Conservation (phyloP, 1,284 basidiomycete species). For the Laetiporus sulphureus region DNA sequence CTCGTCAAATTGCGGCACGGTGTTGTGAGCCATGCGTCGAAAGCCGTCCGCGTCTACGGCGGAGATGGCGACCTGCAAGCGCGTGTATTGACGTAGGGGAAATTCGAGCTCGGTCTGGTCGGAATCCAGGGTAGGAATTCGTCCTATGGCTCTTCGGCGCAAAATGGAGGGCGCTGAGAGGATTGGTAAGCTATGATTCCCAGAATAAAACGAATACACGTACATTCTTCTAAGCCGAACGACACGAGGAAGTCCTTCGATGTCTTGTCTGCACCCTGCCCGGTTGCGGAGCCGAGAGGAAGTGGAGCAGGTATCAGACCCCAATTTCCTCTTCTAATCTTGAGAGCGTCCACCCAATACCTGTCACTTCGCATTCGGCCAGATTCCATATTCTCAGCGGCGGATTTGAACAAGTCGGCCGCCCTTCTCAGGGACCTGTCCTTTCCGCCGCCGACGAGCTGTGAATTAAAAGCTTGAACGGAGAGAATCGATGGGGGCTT, state of each 20-base stretch:
- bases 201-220: constrained; percentile 8
- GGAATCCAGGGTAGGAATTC: constrained; percentile 45
- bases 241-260: constrained; percentile 74
- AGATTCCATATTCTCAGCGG: constrained; percentile 62
- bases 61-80: constrained; percentile 50
- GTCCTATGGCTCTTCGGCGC: constrained; percentile 60
- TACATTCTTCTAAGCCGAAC: constrained; percentile 75
- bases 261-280: constrained; percentile 70
- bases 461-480: constrained; percentile 68
- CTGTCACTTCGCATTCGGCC: constrained; percentile 52
- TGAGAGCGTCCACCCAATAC: constrained; percentile 76
- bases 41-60: constrained; percentile 29
- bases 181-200: constrained; percentile 8
- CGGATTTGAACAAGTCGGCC: constrained; percentile 57
- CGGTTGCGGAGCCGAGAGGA: constrained; percentile 56
- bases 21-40: constrained; percentile 32
- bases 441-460: constrained; percentile 68
- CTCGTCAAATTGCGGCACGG: constrained; percentile 25
- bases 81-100: constrained; percentile 51
- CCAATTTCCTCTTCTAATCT: constrained; percentile 70
- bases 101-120: constrained; percentile 46
- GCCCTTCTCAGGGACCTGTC: constrained; percentile 72
- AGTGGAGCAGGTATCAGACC: constrained; percentile 69
- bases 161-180: constrained; percentile 53
- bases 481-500: constrained; percentile 60